phyloP scores from a whole-genome alignment of 2,329 filamentous ascomycete genomes.

The Curvularia verruculosa region DNA sequence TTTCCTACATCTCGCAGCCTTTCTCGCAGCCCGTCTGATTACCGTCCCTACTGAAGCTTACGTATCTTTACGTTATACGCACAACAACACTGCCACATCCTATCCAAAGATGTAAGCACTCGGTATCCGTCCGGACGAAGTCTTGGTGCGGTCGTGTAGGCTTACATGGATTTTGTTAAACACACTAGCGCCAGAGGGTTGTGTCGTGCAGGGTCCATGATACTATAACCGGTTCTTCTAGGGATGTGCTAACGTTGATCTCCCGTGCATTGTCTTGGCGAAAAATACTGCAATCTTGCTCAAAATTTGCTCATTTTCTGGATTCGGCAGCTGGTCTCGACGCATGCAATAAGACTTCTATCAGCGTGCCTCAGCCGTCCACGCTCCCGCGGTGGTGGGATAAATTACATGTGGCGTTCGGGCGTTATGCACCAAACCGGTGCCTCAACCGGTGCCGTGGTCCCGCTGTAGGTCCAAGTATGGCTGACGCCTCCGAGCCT shows the following conservation, averaged over 20 bases:
- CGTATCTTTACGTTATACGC: not conserved
- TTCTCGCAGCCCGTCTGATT: not conserved
- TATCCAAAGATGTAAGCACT: not conserved
- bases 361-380: not conserved
- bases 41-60: not conserved
- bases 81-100: not conserved
- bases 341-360: not conserved
- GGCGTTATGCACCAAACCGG: not conserved
- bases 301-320: not conserved
- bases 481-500: not conserved
- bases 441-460: conserved; percentile 2
- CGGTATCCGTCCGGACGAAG: not conserved
- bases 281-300: not conserved
- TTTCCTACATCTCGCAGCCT: not conserved
- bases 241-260: not conserved
- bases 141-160: not conserved
- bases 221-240: not conserved
- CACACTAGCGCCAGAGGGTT: not conserved
- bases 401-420: not conserved
- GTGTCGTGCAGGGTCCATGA: not conserved
- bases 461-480: not conserved
- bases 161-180: not conserved
- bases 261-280: not conserved
- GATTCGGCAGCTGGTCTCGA: not conserved
- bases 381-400: not conserved